A percentile compares a stretch with the other conserved stretches of the same genome.
Conservation (phyloP, 495 filamentous ascomycete species). For the Talaromyces thailandensis region DNA sequence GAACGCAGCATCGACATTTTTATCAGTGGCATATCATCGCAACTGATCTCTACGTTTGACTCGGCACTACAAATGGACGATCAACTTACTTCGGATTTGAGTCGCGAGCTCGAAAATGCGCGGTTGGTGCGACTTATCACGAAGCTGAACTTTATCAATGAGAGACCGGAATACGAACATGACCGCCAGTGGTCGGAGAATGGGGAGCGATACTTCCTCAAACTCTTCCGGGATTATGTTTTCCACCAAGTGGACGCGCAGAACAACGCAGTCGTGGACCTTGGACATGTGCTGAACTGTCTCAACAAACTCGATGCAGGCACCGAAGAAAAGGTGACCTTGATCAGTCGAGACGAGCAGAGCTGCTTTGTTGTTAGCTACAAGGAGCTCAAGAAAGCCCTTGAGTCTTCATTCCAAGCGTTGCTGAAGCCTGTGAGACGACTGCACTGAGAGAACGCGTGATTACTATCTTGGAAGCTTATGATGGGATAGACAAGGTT, state of each 20-base stretch:
- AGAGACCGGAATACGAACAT: slow-evolving; percentile 75
- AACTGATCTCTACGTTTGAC: slow-evolving; percentile 64
- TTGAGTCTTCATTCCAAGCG: slow-evolving; percentile 73
- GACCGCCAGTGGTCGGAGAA: slow-evolving; percentile 76
- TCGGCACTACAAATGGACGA: slow-evolving; percentile 67
- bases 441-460: slow-evolving; percentile 22
- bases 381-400: slow-evolving; percentile 72
- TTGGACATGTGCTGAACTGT: slow-evolving; percentile 75
- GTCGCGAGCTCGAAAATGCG: slow-evolving; percentile 83
- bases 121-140: slow-evolving; percentile 71
- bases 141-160: slow-evolving; percentile 79
- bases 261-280: slow-evolving; percentile 68
- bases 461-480: not conserved
- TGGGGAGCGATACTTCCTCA: slow-evolving; percentile 81
- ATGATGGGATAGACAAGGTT: not conserved
- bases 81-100: slow-evolving; percentile 57
- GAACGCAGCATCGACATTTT: slow-evolving; percentile 69
- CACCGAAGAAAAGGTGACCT: slow-evolving; percentile 70
- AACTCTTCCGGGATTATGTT: slow-evolving; percentile 92
- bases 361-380: slow-evolving; percentile 79
- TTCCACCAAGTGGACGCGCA: slow-evolving; percentile 89
- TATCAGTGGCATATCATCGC: slow-evolving; percentile 62
- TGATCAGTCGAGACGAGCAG: slow-evolving; percentile 85
- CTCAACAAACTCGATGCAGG: slow-evolving; percentile 91
- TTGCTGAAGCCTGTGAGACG: slow-evolving; percentile 50